phyloP scores from a whole-genome alignment of 495 filamentous ascomycete genomes.

The Podospora pseudocomata region DNA sequence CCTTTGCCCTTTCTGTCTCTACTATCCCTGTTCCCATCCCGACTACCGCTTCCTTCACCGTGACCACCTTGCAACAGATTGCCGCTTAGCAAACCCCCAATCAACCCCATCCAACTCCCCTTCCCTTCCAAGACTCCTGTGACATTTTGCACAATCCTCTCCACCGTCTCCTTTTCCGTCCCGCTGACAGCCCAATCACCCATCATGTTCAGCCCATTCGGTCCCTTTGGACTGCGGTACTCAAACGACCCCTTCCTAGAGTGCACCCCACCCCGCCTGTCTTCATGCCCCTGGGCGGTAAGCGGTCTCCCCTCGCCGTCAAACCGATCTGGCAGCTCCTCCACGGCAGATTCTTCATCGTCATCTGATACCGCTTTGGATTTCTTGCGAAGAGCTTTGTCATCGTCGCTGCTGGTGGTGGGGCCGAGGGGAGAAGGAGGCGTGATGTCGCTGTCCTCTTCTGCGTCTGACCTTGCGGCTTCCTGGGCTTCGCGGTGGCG shows the following conservation, averaged over 20 bases:
- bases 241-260: conserved; percentile 30
- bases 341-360: conserved; percentile 37
- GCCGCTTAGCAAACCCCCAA: conserved; percentile 29
- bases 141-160: conserved; percentile 31
- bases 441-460: conserved; percentile 12
- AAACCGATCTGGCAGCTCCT: conserved; percentile 61
- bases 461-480: conserved; percentile 17
- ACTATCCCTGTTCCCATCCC: conserved; percentile 9
- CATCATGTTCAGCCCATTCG: conserved; percentile 15
- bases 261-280: conserved; percentile 10
- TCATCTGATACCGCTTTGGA: conserved; percentile 19
- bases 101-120: conserved; percentile 28
- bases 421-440: neutral
- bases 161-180: conserved; percentile 33
- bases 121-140: conserved; percentile 34
- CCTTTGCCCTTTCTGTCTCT: neutral
- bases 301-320: conserved; percentile 56
- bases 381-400: conserved; percentile 18
- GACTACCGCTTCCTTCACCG: conserved; percentile 3
- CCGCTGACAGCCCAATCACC: conserved; percentile 33
- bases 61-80: conserved; percentile 21
- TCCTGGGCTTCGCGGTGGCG: conserved; percentile 35
- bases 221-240: conserved; percentile 21
- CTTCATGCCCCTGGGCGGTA: conserved; percentile 6
- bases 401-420: neutral